Percentiles rank a stretch among this genome's conserved stretches.
These are phyloP conservation scores for Backusella psychrophila DNA, from an alignment of 192 early-diverging fungal genomes.

Conservation along the genomic window DNA sequence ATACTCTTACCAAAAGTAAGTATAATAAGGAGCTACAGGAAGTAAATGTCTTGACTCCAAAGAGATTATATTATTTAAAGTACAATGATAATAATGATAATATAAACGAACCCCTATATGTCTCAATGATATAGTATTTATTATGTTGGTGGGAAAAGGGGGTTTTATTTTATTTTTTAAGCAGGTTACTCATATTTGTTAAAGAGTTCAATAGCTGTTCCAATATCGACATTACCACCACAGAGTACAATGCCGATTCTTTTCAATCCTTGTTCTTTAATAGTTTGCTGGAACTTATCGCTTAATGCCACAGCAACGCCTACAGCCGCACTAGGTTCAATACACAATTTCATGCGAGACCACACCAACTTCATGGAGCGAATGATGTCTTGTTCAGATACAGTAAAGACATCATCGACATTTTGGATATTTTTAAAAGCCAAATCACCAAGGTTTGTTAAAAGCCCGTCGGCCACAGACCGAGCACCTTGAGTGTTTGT, in stretches of 20 bases:
- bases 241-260: constrained; percentile 50
- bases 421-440: constrained; percentile 49
- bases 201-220: constrained; percentile 17
- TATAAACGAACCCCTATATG: too few species aligned
- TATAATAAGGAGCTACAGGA: too few species aligned
- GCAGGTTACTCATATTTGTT: constrained; percentile 2
- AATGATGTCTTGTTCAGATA: constrained; percentile 50
- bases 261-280: constrained; percentile 21
- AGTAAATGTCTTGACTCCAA: too few species aligned
- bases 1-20: too few species aligned
- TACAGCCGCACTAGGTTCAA: constrained; percentile 53
- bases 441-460: constrained; percentile 42
- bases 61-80: too few species aligned
- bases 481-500: constrained; percentile 3
- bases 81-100: too few species aligned
- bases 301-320: constrained; percentile 51
- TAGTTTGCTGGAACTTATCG: constrained; percentile 27
- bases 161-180: not conserved
- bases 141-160: too few species aligned
- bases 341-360: constrained; percentile 49
- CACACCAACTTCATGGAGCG: constrained; percentile 48
- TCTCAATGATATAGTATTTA: too few species aligned
- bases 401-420: constrained; percentile 52
- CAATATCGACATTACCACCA: constrained; percentile 55
- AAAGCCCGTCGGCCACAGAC: constrained; percentile 52